These are phyloP conservation scores for Paradendryphiella salina DNA, from an alignment of 2,329 filamentous ascomycete species.

Conservation along the genomic window DNA sequence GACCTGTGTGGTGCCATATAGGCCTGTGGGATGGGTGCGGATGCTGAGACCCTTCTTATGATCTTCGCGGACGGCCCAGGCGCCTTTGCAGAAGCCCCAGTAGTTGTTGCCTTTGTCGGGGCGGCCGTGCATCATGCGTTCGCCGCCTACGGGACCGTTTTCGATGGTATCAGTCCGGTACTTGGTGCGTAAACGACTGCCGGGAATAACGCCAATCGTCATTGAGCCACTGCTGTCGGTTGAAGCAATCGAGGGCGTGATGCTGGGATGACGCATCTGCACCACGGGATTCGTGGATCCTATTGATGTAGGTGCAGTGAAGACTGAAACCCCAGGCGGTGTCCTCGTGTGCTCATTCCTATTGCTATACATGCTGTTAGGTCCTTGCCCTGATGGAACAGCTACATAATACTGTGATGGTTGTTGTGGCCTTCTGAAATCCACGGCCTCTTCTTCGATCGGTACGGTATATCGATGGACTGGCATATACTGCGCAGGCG, in stretches of 20 bases:
- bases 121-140: constrained; percentile 41
- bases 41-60: constrained; percentile 37
- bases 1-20: constrained; percentile 41
- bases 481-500: neutral
- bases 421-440: neutral
- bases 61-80: constrained; percentile 44
- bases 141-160: constrained; percentile 20
- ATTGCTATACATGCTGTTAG: constrained; percentile 1
- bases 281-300: constrained; percentile 4
- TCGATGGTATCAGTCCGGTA: constrained; percentile 27
- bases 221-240: constrained; percentile 22
- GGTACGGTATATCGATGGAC: constrained; percentile 2
- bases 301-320: constrained; percentile 5
- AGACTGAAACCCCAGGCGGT: constrained; percentile 4
- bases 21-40: constrained; percentile 39
- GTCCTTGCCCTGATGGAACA: neutral
- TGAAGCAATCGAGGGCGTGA: constrained; percentile 22
- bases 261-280: constrained; percentile 11
- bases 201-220: constrained; percentile 20
- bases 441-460: neutral
- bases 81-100: constrained; percentile 50
- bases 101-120: constrained; percentile 48
- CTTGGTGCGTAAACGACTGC: constrained; percentile 9
- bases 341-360: constrained; percentile 13
- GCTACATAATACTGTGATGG: neutral